Percentiles rank a stretch among this genome's conserved stretches.
Conservation (phyloP, 2,329 filamentous ascomycete species). For the Bretziella fagacearum region DNA sequence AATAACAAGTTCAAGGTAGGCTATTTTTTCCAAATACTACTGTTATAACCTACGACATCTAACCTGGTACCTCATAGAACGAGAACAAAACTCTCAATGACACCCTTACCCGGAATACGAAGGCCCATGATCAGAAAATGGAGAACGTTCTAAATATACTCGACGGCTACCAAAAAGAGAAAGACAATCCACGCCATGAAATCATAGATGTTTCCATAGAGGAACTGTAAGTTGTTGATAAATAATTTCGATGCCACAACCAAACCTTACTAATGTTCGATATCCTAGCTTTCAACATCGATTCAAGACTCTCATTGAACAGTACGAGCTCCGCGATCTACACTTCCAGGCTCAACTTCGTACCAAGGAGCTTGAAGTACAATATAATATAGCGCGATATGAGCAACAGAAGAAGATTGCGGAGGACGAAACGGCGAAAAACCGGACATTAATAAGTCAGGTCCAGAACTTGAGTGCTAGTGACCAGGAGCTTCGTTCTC, state of each 20-base stretch:
- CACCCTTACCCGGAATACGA: slow-evolving; percentile 64
- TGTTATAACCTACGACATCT: neutral
- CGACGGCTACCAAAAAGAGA: slow-evolving; percentile 74
- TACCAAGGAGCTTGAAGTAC: slow-evolving; percentile 89
- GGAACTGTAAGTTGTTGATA: slow-evolving; percentile 51
- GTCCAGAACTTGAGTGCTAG: slow-evolving; percentile 93
- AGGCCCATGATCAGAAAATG: slow-evolving; percentile 71
- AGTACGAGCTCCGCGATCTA: slow-evolving; percentile 87
- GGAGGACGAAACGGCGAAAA: slow-evolving; percentile 62
- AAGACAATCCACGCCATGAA: slow-evolving; percentile 65
- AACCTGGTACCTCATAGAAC: slow-evolving; percentile 34
- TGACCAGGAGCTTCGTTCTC: slow-evolving; percentile 79
- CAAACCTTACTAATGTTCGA: neutral
- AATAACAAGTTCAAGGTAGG: slow-evolving; percentile 94
- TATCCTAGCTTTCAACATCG: slow-evolving; percentile 55
- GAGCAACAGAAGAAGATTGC: slow-evolving; percentile 82
- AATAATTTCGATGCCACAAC: neutral
- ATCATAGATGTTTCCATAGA: slow-evolving; percentile 76
- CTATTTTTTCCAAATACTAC: neutral
- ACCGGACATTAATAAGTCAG: slow-evolving; percentile 73
- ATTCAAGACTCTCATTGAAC: slow-evolving; percentile 92
- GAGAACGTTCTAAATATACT: slow-evolving; percentile 67
- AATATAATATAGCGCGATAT: slow-evolving; percentile 73
- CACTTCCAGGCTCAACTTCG: slow-evolving; percentile 86
- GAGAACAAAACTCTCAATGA: slow-evolving; percentile 88